These are phyloP conservation scores for Neonectria magnoliae DNA, from an alignment of 2,329 filamentous ascomycete genomes.

Conservation along the genomic window DNA sequence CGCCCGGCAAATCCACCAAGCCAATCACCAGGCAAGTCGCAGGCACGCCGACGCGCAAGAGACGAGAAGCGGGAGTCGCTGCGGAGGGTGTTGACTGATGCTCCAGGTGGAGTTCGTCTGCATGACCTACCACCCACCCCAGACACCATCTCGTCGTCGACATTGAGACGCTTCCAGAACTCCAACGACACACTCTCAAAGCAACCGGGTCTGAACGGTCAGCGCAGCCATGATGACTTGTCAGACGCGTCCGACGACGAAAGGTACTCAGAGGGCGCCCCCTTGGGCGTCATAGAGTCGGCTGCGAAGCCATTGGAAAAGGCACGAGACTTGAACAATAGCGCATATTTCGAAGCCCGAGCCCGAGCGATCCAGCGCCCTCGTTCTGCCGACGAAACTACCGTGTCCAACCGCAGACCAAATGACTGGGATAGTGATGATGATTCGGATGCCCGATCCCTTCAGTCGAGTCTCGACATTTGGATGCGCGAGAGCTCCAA, in stretches of 20 bases:
- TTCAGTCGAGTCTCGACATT: constrained; percentile 63
- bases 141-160: constrained; percentile 68
- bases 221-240: constrained; percentile 46
- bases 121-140: constrained; percentile 66
- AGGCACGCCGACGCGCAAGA: constrained; percentile 45
- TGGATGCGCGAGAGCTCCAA: constrained; percentile 67
- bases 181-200: constrained; percentile 60
- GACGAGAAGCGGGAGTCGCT: constrained; percentile 61
- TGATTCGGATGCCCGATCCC: constrained; percentile 54
- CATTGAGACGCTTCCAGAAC: constrained; percentile 60
- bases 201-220: constrained; percentile 41
- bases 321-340: constrained; percentile 36
- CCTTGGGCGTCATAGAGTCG: constrained; percentile 31
- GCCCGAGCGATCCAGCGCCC: constrained; percentile 50
- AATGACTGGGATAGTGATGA: constrained; percentile 59
- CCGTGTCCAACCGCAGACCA: constrained; percentile 51
- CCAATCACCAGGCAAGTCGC: constrained; percentile 32
- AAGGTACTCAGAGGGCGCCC: constrained; percentile 24
- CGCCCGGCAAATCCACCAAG: constrained; percentile 15
- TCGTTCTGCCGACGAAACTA: constrained; percentile 59
- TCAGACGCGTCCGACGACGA: constrained; percentile 43
- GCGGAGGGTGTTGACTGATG: constrained; percentile 60
- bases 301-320: constrained; percentile 31
- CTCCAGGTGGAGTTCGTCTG: constrained; percentile 51
- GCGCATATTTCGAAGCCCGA: constrained; percentile 31